Percentiles rank a stretch among this genome's conserved stretches.
phyloP scores from a whole-genome alignment of 2,329 filamentous ascomycete genomes.

The Claviceps pusilla region DNA sequence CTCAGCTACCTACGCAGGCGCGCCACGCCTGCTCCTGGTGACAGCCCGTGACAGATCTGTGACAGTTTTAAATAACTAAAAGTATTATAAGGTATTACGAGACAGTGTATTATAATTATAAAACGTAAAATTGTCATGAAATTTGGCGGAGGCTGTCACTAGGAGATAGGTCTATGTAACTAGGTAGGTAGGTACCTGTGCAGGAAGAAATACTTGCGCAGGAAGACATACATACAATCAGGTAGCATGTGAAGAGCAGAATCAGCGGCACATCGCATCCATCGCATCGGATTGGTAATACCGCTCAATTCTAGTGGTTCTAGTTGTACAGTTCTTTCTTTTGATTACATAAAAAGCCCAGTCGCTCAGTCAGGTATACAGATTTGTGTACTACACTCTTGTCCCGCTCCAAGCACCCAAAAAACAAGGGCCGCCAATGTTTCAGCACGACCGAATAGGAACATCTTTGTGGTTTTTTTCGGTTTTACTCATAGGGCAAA shows the following conservation, averaged over 20 bases:
- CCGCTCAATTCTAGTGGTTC: not conserved
- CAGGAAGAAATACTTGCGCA: not conserved
- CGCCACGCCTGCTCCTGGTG: no score
- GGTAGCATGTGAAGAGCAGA: no score
- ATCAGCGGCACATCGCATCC: not conserved
- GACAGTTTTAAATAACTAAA: no score
- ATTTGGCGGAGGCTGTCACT: no score
- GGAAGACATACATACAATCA: not conserved
- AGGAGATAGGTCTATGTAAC: no score
- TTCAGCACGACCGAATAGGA: no score
- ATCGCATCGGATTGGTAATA: not conserved
- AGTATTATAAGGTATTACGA: no score
- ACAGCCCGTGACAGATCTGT: no score
- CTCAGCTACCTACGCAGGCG: no score
- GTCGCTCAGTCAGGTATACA: slow-evolving; percentile 3
- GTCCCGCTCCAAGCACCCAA: not conserved
- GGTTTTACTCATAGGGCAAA: not conserved
- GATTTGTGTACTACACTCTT: not conserved
- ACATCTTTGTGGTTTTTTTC: no score
- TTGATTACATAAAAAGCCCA: not conserved
- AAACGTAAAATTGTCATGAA: no score
- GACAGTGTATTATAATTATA: no score
- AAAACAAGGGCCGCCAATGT: not conserved
- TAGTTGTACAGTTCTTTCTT: slow-evolving; percentile 8
- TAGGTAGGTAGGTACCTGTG: not conserved